Evolutionary conservation across 179 eudicot species (phyloP), one percentile per base, ranked within the genome.

Genomic region (Amaranthus tricolor): DNA sequence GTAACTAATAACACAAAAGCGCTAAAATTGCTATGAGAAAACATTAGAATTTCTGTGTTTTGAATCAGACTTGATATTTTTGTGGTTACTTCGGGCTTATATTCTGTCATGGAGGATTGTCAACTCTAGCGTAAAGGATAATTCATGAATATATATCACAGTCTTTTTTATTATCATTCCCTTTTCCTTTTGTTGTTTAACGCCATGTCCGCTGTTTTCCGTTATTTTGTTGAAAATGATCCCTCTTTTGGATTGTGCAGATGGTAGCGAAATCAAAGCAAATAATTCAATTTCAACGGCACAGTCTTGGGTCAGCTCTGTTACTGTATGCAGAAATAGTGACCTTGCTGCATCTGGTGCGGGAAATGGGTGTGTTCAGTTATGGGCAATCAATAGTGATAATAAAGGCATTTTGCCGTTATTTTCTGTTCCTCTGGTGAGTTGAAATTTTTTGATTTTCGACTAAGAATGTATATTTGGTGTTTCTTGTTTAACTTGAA

Each of bases 331-430:
- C 76, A 84, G 90, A 80, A 87, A 81, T 77, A 95, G 99, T 74
- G 99, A 95, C 83, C 88, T 93, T 71, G 98, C 99, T 66, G 98
- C 97, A 66, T 95, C 99, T 14, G 99, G 97, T 79, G 97, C 99
- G 72, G 98, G 97, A 51, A 93, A 91, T 80, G 98, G 98, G 31
- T 82, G 60, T 73, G 84, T 93, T 78, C 90, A 88, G 56, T 80
- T 93, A 62, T 95, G 99, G 99, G 85, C 75, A 67, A 87, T 95
- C 79, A 90, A 91, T 76, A 88, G 68, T 70, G 99, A 93, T 64
- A 78, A 84, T 78, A 91, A 86, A 78, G 91, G 90, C 80, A 70
- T 95, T 44, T 78, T 72, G 59, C 97, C 99, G 40, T 78, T 95
- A 67, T 95, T 88, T 82, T 91, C 90, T 73, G 85, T 93, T 53